phyloP scores from a whole-genome alignment of 768 basidiomycete genomes.

The Nevesoporus exiguus region DNA sequence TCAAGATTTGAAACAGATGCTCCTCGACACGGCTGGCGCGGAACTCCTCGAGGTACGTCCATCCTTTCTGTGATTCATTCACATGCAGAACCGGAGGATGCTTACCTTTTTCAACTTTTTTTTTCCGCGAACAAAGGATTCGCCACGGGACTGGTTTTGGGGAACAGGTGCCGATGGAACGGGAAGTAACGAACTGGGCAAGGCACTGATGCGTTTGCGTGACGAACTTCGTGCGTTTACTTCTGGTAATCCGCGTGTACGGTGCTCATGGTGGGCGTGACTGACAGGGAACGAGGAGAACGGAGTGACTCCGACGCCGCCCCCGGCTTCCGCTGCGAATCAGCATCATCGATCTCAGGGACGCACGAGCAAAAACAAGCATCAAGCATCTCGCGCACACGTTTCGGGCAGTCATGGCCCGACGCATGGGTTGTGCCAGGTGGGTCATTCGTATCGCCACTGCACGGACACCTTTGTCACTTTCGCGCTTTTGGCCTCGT shows the following conservation, averaged over 20 bases:
- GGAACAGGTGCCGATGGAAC: constrained; percentile 62
- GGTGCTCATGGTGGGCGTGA: constrained; percentile 1
- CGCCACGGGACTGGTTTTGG: constrained; percentile 75
- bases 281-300: constrained; percentile 11
- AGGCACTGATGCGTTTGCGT: constrained; percentile 62
- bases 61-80: neutral
- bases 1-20: constrained; percentile 48
- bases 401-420: constrained; percentile 6
- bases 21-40: constrained; percentile 62
- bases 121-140: constrained; percentile 43
- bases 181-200: constrained; percentile 72
- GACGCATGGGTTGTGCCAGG: constrained; percentile 21
- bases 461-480: neutral
- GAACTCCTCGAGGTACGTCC: constrained; percentile 62
- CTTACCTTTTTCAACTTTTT: too few species aligned
- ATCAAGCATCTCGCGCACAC: constrained; percentile 9
- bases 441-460: constrained; percentile 1
- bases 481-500: constrained; percentile 20
- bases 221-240: constrained; percentile 41
- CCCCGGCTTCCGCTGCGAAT: constrained; percentile 2
- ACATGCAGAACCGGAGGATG: neutral
- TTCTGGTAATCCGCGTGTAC: neutral
- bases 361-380: neutral
- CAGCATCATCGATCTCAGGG: neutral
- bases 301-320: neutral